These are phyloP conservation scores for Actinomucor elegans DNA, from an alignment of 371 early-diverging fungal genomes.

Conservation along the genomic window DNA sequence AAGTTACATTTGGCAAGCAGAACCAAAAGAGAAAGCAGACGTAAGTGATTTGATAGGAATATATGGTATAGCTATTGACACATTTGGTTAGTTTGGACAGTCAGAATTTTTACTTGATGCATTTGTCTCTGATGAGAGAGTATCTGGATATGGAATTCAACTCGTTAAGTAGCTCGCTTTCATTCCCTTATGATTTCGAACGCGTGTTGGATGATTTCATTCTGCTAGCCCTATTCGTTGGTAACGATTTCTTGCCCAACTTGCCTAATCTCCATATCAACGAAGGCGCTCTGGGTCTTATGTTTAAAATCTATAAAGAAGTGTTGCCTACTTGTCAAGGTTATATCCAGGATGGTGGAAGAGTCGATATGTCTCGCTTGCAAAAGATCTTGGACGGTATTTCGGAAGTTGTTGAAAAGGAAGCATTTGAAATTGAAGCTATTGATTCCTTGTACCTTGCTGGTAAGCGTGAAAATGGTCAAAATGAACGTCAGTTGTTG, in stretches of 20 bases:
- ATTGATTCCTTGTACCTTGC: slow-evolving; percentile 60
- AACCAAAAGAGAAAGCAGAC: slow-evolving; percentile 56
- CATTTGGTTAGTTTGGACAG: slow-evolving; percentile 40
- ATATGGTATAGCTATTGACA: background rate
- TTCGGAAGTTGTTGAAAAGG: slow-evolving; percentile 60
- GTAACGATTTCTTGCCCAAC: slow-evolving; percentile 99
- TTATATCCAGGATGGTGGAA: slow-evolving; percentile 86
- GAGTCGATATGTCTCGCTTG: slow-evolving; percentile 63
- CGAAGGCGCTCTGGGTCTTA: slow-evolving; percentile 86
- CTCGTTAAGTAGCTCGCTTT: slow-evolving; percentile 44
- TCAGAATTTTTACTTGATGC: slow-evolving; percentile 78
- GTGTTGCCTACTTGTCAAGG: slow-evolving; percentile 71
- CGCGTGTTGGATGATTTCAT: slow-evolving; percentile 97
- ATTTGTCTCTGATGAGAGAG: slow-evolving; percentile 88
- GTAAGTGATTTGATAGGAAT: slow-evolving; percentile 12
- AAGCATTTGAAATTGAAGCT: slow-evolving; percentile 63
- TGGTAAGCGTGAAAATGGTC: slow-evolving; percentile 54
- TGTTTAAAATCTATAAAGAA: slow-evolving; percentile 86
- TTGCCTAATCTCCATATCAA: slow-evolving; percentile 94
- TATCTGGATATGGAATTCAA: slow-evolving; percentile 89
- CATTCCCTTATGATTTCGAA: slow-evolving; percentile 82
- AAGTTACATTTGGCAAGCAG: slow-evolving; percentile 84
- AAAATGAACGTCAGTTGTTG: slow-evolving; percentile 40
- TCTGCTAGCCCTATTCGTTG: slow-evolving; percentile 91
- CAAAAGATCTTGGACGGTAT: slow-evolving; percentile 66